phyloP scores from a whole-genome alignment of 371 early-diverging fungal species.

The Lichtheimia ramosa region DNA sequence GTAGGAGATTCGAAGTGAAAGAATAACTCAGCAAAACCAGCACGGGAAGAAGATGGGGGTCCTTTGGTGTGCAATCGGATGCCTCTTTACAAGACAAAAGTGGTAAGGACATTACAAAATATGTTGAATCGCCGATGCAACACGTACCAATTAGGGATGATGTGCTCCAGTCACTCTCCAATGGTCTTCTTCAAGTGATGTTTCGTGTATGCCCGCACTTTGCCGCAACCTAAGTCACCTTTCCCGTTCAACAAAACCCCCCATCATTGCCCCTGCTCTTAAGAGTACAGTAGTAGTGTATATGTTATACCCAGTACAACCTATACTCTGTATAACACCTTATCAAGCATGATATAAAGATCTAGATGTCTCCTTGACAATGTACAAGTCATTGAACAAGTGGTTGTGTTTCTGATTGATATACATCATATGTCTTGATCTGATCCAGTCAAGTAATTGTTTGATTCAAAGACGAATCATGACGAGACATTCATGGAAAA shows the following conservation, averaged over 20 bases:
- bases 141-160: neutral
- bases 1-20: constrained; percentile 14
- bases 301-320: too few relatives aligned
- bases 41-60: constrained; percentile 10
- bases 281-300: too few relatives aligned
- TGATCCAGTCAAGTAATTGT: neutral
- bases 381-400: too few relatives aligned
- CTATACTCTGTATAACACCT: too few relatives aligned
- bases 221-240: constrained; percentile 2
- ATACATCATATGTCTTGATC: constrained; percentile 1
- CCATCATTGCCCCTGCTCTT: too few relatives aligned
- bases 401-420: too few relatives aligned
- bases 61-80: constrained; percentile 6
- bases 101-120: constrained; percentile 1
- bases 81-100: constrained; percentile 9
- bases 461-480: constrained; percentile 4
- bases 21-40: constrained; percentile 19
- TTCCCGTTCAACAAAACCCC: constrained; percentile 6
- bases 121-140: constrained; percentile 7
- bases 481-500: neutral
- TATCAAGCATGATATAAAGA: too few relatives aligned
- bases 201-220: constrained; percentile 7
- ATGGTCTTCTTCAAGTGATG: neutral
- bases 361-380: too few relatives aligned
- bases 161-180: neutral